A percentile compares a stretch with the other conserved stretches of the same genome.
Evolutionary conservation across 2,329 filamentous ascomycete genomes (phyloP).

Genomic region (Aureobasidium subglaciale): DNA sequence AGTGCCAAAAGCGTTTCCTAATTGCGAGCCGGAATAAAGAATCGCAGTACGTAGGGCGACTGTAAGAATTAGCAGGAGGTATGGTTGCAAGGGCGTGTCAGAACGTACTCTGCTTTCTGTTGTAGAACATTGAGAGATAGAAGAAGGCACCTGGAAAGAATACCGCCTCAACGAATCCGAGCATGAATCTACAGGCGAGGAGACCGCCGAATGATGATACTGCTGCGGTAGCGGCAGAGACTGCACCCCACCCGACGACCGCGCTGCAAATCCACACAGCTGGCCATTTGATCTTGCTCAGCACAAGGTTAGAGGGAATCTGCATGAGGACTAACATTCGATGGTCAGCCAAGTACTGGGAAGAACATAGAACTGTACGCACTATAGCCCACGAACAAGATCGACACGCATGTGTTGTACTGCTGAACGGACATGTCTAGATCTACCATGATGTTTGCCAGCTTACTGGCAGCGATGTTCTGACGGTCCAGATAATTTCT

Average conservation of each 20-base stretch:
- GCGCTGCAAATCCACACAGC: slow-evolving; percentile 25
- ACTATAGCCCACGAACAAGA: slow-evolving; percentile 36
- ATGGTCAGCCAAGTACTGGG: slow-evolving; percentile 26
- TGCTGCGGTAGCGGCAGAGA: slow-evolving; percentile 28
- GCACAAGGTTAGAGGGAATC: slow-evolving; percentile 31
- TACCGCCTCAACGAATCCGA: slow-evolving; percentile 40
- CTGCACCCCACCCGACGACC: slow-evolving; percentile 31
- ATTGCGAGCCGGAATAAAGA: slow-evolving; percentile 46
- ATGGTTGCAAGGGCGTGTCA: no score
- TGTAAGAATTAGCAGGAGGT: not conserved
- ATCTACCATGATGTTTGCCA: slow-evolving; percentile 46
- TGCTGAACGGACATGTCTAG: slow-evolving; percentile 35
- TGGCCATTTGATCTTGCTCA: slow-evolving; percentile 31
- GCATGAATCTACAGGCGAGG: slow-evolving; percentile 32
- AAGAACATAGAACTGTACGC: slow-evolving; percentile 20
- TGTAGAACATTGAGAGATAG: slow-evolving; percentile 48
- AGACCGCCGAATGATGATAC: slow-evolving; percentile 31
- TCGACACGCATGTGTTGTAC: slow-evolving; percentile 38
- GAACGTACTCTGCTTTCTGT: slow-evolving; percentile 36
- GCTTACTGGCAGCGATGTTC: slow-evolving; percentile 57
- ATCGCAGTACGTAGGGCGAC: slow-evolving; percentile 45
- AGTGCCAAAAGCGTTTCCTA: slow-evolving; percentile 44
- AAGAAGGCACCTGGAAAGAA: slow-evolving; percentile 39
- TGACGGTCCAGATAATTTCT: slow-evolving; percentile 55
- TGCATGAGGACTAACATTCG: slow-evolving; percentile 25